Evolutionary conservation across 2,329 filamentous ascomycete species (phyloP).

Genomic region (Fusarium sp.): DNA sequence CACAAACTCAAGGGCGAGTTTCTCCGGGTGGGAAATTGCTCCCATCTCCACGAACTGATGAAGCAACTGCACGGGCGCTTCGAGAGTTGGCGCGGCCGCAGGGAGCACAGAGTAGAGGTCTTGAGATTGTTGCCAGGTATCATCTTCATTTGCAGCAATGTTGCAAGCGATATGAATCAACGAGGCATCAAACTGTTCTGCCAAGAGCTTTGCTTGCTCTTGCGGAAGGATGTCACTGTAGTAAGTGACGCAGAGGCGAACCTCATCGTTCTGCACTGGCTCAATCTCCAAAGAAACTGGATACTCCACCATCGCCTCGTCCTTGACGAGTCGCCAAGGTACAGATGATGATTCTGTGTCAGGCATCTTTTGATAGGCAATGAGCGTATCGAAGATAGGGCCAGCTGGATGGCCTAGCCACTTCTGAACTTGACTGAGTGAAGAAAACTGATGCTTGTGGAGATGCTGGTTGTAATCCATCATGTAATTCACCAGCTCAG

Average conservation of each 20-base stretch:
- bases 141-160: conserved; percentile 55
- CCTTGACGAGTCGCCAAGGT: conserved; percentile 72
- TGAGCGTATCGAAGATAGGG: conserved; percentile 83
- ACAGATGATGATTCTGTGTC: conserved; percentile 36
- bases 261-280: conserved; percentile 56
- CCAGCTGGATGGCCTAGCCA: conserved; percentile 75
- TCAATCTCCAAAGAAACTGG: conserved; percentile 84
- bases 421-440: conserved; percentile 78
- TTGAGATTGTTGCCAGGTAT: conserved; percentile 49
- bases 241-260: conserved; percentile 76
- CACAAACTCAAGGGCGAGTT: conserved; percentile 81
- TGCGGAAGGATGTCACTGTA: conserved; percentile 72
- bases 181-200: conserved; percentile 78
- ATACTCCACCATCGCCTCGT: conserved; percentile 81
- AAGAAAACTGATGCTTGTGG: conserved; percentile 77
- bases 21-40: conserved; percentile 66
- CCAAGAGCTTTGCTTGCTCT: conserved; percentile 74
- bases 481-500: conserved; percentile 69
- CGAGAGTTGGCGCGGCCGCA: conserved; percentile 67
- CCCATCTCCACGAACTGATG: conserved; percentile 83
- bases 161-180: conserved; percentile 69
- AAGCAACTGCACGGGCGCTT: conserved; percentile 69
- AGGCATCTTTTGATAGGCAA: conserved; percentile 80
- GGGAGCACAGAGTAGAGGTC: conserved; percentile 74
- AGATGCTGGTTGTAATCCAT: conserved; percentile 74